Percentiles rank a stretch among this genome's conserved stretches.
Evolutionary conservation across 768 basidiomycete species (phyloP).

Genomic region (Neoboletus brunneissimus): DNA sequence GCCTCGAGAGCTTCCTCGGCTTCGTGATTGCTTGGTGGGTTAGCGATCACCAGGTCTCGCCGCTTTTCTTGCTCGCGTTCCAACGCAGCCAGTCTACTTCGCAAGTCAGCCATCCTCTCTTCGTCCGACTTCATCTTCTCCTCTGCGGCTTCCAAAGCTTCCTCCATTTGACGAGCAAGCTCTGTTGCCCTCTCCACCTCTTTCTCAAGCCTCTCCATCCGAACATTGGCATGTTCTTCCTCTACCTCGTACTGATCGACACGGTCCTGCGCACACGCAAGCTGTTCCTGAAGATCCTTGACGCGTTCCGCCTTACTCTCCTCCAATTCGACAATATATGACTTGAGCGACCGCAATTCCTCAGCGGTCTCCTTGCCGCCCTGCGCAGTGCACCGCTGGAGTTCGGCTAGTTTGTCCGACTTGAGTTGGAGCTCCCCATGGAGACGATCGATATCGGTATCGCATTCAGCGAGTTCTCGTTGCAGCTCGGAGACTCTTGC

Average conservation of each 20-base stretch:
- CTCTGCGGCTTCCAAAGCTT: conserved; percentile 73
- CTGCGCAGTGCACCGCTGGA: conserved; percentile 25
- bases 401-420: conserved; percentile 22
- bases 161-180: conserved; percentile 65
- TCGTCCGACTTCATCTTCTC: conserved; percentile 65
- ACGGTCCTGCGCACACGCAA: conserved; percentile 45
- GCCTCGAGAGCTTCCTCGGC: conserved; percentile 61
- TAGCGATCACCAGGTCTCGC: conserved; percentile 22
- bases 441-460: conserved; percentile 25
- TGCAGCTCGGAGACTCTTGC: conserved; percentile 43
- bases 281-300: conserved; percentile 54
- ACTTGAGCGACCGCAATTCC: conserved; percentile 42
- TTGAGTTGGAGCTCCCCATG: conserved; percentile 46
- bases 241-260: conserved; percentile 42
- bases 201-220: conserved; percentile 49
- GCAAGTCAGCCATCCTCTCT: conserved; percentile 49
- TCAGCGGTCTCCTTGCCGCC: conserved; percentile 26
- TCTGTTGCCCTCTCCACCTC: conserved; percentile 53
- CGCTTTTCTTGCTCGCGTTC: conserved; percentile 55
- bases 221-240: conserved; percentile 48
- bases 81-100: conserved; percentile 47
- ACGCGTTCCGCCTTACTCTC: conserved; percentile 51
- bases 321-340: conserved; percentile 58
- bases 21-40: conserved; percentile 44
- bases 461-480: conserved; percentile 43